Conservation (phyloP, 176 grass and related monocot genomes). For the Calamus simplicifolius region DNA sequence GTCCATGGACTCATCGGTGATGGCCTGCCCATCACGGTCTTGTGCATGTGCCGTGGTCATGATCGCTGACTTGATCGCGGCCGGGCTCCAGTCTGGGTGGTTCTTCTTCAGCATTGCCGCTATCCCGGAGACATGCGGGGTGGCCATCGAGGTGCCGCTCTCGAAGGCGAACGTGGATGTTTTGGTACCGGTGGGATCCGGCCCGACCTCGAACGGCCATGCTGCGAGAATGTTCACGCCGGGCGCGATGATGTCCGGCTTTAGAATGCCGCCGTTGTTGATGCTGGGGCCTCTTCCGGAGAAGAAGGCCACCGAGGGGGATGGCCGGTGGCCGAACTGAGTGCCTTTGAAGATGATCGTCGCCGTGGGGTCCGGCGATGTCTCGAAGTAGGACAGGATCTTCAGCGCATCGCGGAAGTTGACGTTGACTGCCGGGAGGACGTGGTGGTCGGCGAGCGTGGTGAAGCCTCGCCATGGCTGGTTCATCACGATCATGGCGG, state of each 20-base stretch:
- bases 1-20: too few relatives aligned
- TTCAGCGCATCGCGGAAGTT: not conserved
- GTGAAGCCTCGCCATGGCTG: not conserved
- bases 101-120: not conserved
- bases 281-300: not conserved
- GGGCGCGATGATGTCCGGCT: not conserved
- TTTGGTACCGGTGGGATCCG: not conserved
- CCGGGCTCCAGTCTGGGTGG: not conserved
- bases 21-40: too few relatives aligned
- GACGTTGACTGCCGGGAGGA: not conserved
- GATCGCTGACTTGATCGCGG: not conserved
- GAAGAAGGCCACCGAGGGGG: not conserved
- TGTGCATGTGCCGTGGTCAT: not conserved
- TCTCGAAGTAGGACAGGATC: not conserved
- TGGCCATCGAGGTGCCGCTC: not conserved
- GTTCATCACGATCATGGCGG: conserved; percentile 7
- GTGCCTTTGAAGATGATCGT: conserved; percentile 1
- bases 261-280: not conserved
- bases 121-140: not conserved
- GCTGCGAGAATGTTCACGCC: conserved; percentile 3
- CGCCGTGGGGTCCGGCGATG: not conserved
- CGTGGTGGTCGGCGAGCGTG: not conserved
- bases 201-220: not conserved
- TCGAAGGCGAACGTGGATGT: not conserved
- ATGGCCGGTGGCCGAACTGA: not conserved